These are phyloP conservation scores for Penicillium diatomitis DNA, from an alignment of 495 filamentous ascomycete species.

Conservation along the genomic window DNA sequence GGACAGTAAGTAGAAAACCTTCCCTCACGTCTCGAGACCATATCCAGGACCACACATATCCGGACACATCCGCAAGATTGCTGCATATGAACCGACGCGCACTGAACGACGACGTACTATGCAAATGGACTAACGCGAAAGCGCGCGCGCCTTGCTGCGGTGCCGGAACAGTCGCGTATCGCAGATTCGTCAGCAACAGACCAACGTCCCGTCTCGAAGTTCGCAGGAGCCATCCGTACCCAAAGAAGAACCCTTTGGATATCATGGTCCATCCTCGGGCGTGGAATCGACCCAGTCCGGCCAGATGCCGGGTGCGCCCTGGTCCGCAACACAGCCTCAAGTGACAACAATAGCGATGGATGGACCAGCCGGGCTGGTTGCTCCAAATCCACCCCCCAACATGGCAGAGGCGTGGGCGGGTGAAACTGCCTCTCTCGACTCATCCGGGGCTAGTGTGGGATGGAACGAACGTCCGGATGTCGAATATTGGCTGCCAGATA, in stretches of 20 bases:
- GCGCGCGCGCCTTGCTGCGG: neutral
- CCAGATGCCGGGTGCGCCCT: constrained; percentile 14
- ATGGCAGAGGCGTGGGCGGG: constrained; percentile 16
- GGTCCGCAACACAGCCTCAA: constrained; percentile 13
- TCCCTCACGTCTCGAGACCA: too few relatives aligned
- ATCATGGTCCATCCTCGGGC: constrained; percentile 12
- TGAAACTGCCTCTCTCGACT: constrained; percentile 16
- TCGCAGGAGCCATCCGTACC: constrained; percentile 6
- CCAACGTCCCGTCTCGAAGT: constrained; percentile 9
- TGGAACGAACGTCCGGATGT: constrained; percentile 28
- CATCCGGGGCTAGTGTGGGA: constrained; percentile 15
- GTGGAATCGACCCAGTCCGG: constrained; percentile 12
- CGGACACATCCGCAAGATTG: too few relatives aligned
- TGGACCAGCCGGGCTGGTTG: constrained; percentile 11
- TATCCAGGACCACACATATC: too few relatives aligned
- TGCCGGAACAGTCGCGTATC: constrained; percentile 23
- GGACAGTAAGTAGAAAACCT: constrained; percentile 26
- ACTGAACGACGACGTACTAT: too few relatives aligned
- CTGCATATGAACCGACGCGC: too few relatives aligned
- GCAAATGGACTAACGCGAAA: too few relatives aligned
- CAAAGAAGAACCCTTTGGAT: constrained; percentile 15
- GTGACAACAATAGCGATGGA: constrained; percentile 15
- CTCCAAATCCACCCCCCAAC: constrained; percentile 7
- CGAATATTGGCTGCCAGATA: constrained; percentile 37
- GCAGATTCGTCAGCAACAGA: constrained; percentile 36